Conservation (phyloP, 371 early-diverging fungal species). For the Mortierella sp. region DNA sequence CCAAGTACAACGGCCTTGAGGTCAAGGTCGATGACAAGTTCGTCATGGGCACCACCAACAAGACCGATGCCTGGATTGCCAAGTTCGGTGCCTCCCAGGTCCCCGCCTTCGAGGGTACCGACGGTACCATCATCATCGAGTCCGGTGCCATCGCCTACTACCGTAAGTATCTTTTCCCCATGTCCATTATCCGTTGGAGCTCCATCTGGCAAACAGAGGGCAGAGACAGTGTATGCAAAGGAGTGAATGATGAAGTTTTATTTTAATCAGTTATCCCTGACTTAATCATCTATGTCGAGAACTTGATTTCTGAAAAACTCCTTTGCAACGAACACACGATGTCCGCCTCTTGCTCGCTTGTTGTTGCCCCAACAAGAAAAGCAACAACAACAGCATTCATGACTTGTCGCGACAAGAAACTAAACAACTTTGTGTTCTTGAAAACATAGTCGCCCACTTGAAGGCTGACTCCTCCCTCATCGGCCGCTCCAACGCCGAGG, state of each 20-base stretch:
- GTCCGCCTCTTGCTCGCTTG: background rate
- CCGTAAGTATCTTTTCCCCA: constrained; percentile 62
- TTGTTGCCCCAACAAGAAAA: background rate
- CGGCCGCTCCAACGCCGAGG: constrained; percentile 78
- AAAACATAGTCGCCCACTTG: constrained; percentile 69
- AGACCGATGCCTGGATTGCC: constrained; percentile 81
- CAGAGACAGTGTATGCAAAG: background rate
- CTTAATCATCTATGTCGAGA: constrained; percentile 64
- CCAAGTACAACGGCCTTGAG: constrained; percentile 83
- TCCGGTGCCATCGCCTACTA: constrained; percentile 92
- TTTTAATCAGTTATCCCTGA: constrained; percentile 72
- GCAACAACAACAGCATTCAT: background rate
- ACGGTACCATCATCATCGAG: constrained; percentile 80
- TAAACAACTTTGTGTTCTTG: background rate
- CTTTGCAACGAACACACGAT: background rate
- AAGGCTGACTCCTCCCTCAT: constrained; percentile 74
- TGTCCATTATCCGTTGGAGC: background rate
- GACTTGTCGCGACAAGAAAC: background rate
- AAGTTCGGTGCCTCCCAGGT: constrained; percentile 83
- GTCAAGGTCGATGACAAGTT: constrained; percentile 75
- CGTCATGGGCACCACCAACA: constrained; percentile 79
- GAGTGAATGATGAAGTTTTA: constrained; percentile 50
- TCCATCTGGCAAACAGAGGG: background rate
- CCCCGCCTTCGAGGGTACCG: constrained; percentile 85
- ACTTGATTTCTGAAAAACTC: constrained; percentile 50